These are phyloP conservation scores for Cladophialophora chaetospira DNA, from an alignment of 2,329 filamentous ascomycete species.

Conservation along the genomic window DNA sequence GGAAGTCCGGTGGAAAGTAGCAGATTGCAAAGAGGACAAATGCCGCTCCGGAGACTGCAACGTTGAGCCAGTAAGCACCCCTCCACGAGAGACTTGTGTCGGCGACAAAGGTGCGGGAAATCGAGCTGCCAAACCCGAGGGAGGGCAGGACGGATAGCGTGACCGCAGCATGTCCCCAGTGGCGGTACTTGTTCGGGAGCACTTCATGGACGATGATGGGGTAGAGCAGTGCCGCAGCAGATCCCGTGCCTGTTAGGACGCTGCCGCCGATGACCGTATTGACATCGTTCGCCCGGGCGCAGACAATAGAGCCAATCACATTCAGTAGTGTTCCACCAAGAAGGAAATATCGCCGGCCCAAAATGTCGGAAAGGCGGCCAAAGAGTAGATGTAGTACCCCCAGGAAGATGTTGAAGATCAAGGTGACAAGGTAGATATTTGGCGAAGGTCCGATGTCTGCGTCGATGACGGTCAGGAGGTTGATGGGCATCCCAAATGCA, in stretches of 20 bases:
- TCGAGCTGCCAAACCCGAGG: constrained; percentile 45
- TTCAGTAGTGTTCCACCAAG: constrained; percentile 37
- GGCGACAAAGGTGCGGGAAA: constrained; percentile 48
- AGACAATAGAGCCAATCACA: constrained; percentile 44
- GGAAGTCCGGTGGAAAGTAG: constrained; percentile 53
- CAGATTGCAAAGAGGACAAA: constrained; percentile 48
- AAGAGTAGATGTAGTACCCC: constrained; percentile 39
- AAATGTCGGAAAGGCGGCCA: constrained; percentile 41
- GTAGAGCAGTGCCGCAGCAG: constrained; percentile 43
- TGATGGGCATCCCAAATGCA: constrained; percentile 18
- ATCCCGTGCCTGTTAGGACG: constrained; percentile 42
- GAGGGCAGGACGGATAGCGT: constrained; percentile 41
- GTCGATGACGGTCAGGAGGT: constrained; percentile 34
- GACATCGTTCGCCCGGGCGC: constrained; percentile 41
- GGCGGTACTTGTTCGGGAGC: constrained; percentile 44
- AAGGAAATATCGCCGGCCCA: constrained; percentile 41
- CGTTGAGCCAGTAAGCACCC: constrained; percentile 54
- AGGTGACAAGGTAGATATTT: constrained; percentile 37
- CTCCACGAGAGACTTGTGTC: constrained; percentile 50
- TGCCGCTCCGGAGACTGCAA: constrained; percentile 46
- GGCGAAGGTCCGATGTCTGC: constrained; percentile 37
- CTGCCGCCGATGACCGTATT: constrained; percentile 43
- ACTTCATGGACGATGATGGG: constrained; percentile 44
- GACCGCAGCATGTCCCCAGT: constrained; percentile 38
- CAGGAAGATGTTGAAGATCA: constrained; percentile 35